phyloP scores from a whole-genome alignment of 2,329 filamentous ascomycete genomes.

The Pseudogymnoascus sp. region DNA sequence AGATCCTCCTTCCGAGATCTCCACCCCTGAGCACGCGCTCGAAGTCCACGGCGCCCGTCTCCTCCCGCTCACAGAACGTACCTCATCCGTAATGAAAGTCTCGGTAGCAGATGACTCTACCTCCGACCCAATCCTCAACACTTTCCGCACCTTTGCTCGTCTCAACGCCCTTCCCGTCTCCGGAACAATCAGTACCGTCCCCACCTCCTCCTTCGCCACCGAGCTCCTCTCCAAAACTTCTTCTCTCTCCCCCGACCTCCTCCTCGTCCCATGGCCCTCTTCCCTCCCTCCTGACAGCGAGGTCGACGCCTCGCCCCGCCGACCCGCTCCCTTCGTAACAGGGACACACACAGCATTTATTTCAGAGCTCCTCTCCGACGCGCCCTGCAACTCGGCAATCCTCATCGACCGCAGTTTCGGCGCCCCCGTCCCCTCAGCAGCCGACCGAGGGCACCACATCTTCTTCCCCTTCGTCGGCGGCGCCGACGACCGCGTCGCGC shows the following conservation, averaged over 20 bases:
- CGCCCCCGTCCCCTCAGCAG: constrained; percentile 35
- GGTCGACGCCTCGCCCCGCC: constrained; percentile 22
- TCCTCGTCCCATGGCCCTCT: constrained; percentile 78
- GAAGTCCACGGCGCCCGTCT: constrained; percentile 68
- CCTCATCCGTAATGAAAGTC: constrained; percentile 91
- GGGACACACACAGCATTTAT: constrained; percentile 67
- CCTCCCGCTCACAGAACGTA: constrained; percentile 80
- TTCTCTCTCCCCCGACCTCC: constrained; percentile 61
- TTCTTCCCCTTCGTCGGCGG: constrained; percentile 85
- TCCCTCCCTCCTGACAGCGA: constrained; percentile 42
- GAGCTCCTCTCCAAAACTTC: constrained; percentile 63
- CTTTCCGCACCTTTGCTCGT: constrained; percentile 80
- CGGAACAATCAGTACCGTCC: constrained; percentile 71
- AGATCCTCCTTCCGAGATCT: constrained; percentile 16
- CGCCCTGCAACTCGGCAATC: constrained; percentile 63
- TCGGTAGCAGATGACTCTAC: constrained; percentile 66
- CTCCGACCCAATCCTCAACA: constrained; percentile 80
- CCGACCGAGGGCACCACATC: constrained; percentile 68
- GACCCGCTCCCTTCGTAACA: constrained; percentile 49
- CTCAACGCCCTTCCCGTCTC: constrained; percentile 77
- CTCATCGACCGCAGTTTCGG: constrained; percentile 69
- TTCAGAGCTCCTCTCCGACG: constrained; percentile 53
- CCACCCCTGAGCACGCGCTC: constrained; percentile 18
- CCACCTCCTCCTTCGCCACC: constrained; percentile 69
- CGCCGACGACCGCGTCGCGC: constrained; percentile 68